Conservation (phyloP, 768 basidiomycete species). For the Panellus pusillus region DNA sequence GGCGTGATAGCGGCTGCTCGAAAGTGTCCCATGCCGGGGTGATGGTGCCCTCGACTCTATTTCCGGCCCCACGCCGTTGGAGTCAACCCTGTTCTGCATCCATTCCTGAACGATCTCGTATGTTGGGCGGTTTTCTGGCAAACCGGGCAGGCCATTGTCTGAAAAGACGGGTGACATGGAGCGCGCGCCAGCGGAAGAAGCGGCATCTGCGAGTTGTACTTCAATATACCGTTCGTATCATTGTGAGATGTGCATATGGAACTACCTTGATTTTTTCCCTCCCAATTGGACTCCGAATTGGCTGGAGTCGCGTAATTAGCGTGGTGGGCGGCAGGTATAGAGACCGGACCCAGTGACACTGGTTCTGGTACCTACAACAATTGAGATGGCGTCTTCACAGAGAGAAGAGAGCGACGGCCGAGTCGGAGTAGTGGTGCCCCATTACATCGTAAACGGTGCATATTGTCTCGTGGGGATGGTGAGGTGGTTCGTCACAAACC, state of each 20-base stretch:
- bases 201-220: conserved; percentile 28
- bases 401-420: conserved; percentile 28
- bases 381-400: conserved; percentile 14
- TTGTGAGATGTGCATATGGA: background rate
- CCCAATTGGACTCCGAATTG: conserved; percentile 45
- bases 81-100: conserved; percentile 23
- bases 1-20: conserved; percentile 14
- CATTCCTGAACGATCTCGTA: conserved; percentile 22
- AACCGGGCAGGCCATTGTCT: conserved; percentile 23
- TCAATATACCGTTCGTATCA: background rate
- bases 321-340: conserved; percentile 26
- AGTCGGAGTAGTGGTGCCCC: conserved; percentile 24
- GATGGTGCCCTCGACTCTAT: conserved; percentile 9
- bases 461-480: conserved; percentile 22
- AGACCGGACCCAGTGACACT: conserved; percentile 29
- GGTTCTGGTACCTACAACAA: conserved; percentile 44
- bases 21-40: conserved; percentile 9
- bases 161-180: conserved; percentile 29
- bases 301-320: conserved; percentile 28
- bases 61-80: conserved; percentile 12
- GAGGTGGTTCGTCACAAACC: conserved; percentile 35
- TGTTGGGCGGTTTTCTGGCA: conserved; percentile 6
- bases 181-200: conserved; percentile 25
- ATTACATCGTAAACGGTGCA: conserved; percentile 34
- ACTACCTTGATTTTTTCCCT: conserved; percentile 40